Base-by-base conservation (phyloP, 2,329 filamentous ascomycete species). In the Colletotrichum abscissum region DNA sequence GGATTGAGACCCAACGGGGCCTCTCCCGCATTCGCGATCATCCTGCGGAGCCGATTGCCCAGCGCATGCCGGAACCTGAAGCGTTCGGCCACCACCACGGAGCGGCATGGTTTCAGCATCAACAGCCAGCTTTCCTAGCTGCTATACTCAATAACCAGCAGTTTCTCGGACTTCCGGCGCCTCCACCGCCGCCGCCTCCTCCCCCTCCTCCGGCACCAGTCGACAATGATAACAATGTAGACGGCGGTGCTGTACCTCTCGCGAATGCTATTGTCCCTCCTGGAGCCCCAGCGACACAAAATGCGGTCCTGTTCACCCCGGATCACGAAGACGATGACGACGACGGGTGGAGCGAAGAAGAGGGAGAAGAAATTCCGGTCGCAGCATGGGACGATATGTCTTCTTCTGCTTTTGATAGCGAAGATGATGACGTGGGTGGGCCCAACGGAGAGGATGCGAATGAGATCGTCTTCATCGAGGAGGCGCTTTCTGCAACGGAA, bases 311-410 rank as follows among this genome's bases (percentile, higher is more conserved):
- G 26, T 63, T 68, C 22, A 63, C 49, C 28, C 62, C 63, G 7
- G 69, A 64, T 33, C 73, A 75, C 12, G 76, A 76, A 22, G 73
- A 73, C 1, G 73, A 73, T 1, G 73, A 49, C 16, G 42, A 73
- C 1, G 60, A 52, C 59, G 76, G 74, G 12, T 74, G 63, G 11
- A 75, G 75, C 46, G 73, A 71, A 6, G 73, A 71, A 6, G 69
- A 67, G 22, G 63, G 75, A 12, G 78, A 75, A 9, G 77, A 75
- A n/a, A 49, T 49, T 11, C 76, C 76, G 9, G 42, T 49, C 42
- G 42, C 42, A 49, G 77, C 52, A 75, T 75, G 26, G n/a, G 72
- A 71, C 7, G 57, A 68, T 19, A 42, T 30, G 33, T 57, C 56
- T 11, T 66, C 60, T 9, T 63, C 60, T 9, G 35, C 54, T 35